phyloP scores from a whole-genome alignment of 2,329 filamentous ascomycete genomes.

The Scedosporium apiospermum region DNA sequence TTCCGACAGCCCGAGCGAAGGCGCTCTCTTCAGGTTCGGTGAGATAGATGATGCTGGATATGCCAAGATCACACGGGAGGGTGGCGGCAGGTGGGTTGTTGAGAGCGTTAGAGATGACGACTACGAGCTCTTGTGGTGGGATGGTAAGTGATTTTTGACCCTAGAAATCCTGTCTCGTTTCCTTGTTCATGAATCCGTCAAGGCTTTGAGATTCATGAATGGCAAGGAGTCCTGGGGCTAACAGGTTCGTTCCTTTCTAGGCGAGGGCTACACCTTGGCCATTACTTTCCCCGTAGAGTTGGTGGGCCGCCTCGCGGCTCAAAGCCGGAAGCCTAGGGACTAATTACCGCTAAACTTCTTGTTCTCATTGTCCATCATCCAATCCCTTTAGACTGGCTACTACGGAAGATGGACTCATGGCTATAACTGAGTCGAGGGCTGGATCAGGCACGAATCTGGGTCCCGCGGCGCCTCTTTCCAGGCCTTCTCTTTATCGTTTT shows the following conservation, averaged over 20 bases:
- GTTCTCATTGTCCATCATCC: too few relatives aligned
- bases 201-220: not conserved
- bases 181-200: too few relatives aligned
- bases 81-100: not conserved
- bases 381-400: too few relatives aligned
- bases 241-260: not conserved
- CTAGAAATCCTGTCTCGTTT: not conserved
- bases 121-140: constrained; percentile 3
- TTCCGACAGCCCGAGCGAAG: not conserved
- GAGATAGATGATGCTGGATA: not conserved
- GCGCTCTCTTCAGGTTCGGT: not conserved
- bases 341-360: not conserved
- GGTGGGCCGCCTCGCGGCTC: not conserved
- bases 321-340: not conserved
- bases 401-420: too few relatives aligned
- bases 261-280: not conserved
- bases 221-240: not conserved
- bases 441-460: too few relatives aligned
- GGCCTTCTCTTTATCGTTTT: too few relatives aligned
- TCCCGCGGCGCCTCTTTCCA: too few relatives aligned
- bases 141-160: not conserved
- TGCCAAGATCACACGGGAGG: not conserved
- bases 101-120: not conserved
- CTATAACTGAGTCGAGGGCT: too few relatives aligned
- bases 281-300: not conserved